Percentiles rank a stretch among this genome's conserved stretches.
Evolutionary conservation across 1,284 basidiomycete species (phyloP).

Genomic region (Grifola frondosa): DNA sequence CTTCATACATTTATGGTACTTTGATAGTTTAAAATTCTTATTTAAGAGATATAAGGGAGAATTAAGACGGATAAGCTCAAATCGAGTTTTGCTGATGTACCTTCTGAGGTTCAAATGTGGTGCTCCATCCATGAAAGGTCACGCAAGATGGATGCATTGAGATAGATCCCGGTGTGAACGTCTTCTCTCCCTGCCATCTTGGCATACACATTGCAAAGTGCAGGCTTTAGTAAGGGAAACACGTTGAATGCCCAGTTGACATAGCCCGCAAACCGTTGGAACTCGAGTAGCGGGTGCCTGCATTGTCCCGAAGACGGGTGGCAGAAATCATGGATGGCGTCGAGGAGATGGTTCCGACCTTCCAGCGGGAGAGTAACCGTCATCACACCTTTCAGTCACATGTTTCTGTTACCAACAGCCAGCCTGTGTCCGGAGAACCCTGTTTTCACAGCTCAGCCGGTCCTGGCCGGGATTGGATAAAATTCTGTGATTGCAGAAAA

Average conservation of each 20-base stretch:
- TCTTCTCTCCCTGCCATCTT: slow-evolving; percentile 34
- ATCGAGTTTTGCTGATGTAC: no score
- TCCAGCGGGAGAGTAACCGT: slow-evolving; percentile 27
- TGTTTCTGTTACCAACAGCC: no score
- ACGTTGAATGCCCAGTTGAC: slow-evolving; percentile 43
- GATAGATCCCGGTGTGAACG: slow-evolving; percentile 17
- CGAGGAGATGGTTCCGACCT: neutral
- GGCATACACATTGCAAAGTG: slow-evolving; percentile 31
- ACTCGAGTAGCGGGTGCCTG: slow-evolving; percentile 25
- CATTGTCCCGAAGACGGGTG: slow-evolving; percentile 7
- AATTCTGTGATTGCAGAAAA: no score
- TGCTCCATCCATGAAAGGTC: slow-evolving; percentile 32
- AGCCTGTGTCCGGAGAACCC: no score
- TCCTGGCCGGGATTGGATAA: no score
- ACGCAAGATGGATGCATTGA: slow-evolving; percentile 28
- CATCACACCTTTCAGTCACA: no score
- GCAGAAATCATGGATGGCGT: neutral
- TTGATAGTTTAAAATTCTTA: no score
- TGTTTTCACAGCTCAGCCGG: no score
- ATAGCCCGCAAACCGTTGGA: slow-evolving; percentile 33
- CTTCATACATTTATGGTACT: no score
- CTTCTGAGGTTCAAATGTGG: neutral
- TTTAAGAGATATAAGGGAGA: no score
- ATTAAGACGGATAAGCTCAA: no score
- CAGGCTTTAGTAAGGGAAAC: slow-evolving; percentile 34